These are phyloP conservation scores for Eimeria mitis DNA, from an alignment of 169 alveolate species.

Conservation along the genomic window DNA sequence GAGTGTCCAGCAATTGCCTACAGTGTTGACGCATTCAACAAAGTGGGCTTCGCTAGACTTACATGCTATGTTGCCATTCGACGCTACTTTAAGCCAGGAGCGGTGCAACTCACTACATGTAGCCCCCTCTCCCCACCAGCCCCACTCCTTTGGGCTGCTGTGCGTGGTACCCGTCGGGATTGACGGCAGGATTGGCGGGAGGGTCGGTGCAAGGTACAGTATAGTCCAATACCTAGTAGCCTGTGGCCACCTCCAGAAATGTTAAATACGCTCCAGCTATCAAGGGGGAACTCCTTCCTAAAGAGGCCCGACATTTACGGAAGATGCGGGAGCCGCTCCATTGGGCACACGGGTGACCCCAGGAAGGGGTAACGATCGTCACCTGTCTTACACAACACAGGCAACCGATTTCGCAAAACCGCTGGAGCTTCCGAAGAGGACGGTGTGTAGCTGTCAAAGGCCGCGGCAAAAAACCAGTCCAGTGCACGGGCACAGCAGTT, in stretches of 20 bases:
- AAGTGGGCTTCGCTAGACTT: background rate
- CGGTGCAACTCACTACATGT: background rate
- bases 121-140: background rate
- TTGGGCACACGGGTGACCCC: background rate
- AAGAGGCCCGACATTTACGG: background rate
- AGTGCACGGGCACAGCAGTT: background rate
- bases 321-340: background rate
- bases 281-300: background rate
- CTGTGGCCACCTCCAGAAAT: background rate
- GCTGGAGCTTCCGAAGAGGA: background rate
- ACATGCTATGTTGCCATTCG: background rate
- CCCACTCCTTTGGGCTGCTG: background rate
- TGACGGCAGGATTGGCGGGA: background rate
- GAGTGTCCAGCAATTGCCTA: background rate
- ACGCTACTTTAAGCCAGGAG: background rate
- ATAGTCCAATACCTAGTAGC: too few relatives aligned
- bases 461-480: background rate
- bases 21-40: background rate
- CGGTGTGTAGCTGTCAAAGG: background rate
- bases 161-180: background rate
- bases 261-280: background rate
- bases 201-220: too few relatives aligned
- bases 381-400: background rate
- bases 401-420: background rate
- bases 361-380: background rate